A percentile compares a stretch with the other conserved stretches of the same genome.
These are phyloP conservation scores for Aureobasidium musti DNA, from an alignment of 2,329 filamentous ascomycete genomes.

Conservation along the genomic window DNA sequence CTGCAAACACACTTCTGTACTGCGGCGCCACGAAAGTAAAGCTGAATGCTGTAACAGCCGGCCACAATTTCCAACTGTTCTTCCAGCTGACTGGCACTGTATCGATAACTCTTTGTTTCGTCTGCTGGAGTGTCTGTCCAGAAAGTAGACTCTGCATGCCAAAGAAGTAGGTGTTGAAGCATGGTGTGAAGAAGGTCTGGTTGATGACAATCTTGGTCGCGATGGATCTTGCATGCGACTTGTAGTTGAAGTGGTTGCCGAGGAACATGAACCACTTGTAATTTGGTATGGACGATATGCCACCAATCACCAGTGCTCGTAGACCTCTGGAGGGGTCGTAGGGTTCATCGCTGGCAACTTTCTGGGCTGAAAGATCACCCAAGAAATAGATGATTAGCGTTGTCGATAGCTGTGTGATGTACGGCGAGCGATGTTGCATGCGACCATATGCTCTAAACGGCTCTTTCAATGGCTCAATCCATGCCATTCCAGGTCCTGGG, in stretches of 20 bases:
- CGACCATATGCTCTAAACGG: conserved; percentile 63
- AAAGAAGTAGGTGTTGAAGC: conserved; percentile 57
- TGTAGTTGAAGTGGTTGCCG: conserved; percentile 79
- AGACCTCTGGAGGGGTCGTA: conserved; percentile 71
- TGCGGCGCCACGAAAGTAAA: conserved; percentile 81
- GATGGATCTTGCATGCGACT: conserved; percentile 70
- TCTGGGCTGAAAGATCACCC: conserved; percentile 76
- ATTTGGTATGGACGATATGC: conserved; percentile 70
- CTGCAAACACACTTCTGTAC: conserved; percentile 78
- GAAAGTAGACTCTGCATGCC: conserved; percentile 52
- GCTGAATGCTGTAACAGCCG: conserved; percentile 78
- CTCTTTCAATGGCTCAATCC: conserved; percentile 50
- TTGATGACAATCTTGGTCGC: conserved; percentile 76
- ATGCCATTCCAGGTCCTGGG: conserved; percentile 49
- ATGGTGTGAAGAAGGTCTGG: conserved; percentile 76
- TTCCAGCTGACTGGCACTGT: conserved; percentile 75
- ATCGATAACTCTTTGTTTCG: conserved; percentile 68
- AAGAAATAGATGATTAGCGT: conserved; percentile 76
- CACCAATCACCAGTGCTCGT: conserved; percentile 73
- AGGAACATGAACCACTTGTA: conserved; percentile 86
- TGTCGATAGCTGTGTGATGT: conserved; percentile 75
- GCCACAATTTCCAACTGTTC: conserved; percentile 88
- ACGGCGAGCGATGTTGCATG: conserved; percentile 70
- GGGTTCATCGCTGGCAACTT: conserved; percentile 50
- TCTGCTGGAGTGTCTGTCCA: conserved; percentile 65